Conservation (phyloP, 805 yeast genomes). For the Candida palmyrensis region DNA sequence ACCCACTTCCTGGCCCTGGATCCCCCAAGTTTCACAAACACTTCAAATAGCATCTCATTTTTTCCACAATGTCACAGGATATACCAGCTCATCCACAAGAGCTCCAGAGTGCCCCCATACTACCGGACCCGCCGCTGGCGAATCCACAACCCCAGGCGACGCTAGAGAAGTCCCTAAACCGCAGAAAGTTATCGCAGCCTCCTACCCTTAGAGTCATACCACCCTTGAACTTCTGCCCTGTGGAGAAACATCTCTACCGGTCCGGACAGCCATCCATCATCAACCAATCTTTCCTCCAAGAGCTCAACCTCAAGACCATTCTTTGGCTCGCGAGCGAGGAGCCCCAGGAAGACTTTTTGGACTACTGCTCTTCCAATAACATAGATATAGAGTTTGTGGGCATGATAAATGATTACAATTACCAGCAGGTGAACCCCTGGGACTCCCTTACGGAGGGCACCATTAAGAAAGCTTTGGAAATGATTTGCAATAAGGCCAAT, state of each 20-base stretch:
- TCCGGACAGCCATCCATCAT: conserved; percentile 95
- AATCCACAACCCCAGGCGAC: conserved; percentile 11
- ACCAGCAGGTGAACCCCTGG: conserved; percentile 74
- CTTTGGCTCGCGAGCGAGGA: conserved; percentile 96
- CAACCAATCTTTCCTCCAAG: conserved; percentile 78
- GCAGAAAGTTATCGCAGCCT: conserved; percentile 33
- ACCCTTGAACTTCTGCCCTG: conserved; percentile 93
- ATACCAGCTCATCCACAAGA: conserved; percentile 12
- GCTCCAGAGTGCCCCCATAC: conserved; percentile 17
- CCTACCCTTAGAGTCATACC: conserved; percentile 77
- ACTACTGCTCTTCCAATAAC: conserved; percentile 67
- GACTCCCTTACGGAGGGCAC: conserved; percentile 85
- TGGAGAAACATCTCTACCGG: conserved; percentile 78
- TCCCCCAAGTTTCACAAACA: too few relatives aligned
- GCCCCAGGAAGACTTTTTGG: conserved; percentile 83
- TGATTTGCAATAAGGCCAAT: conserved; percentile 65
- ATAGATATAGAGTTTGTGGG: conserved; percentile 82
- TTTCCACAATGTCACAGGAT: too few relatives aligned
- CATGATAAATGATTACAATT: conserved; percentile 57
- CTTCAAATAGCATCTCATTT: too few relatives aligned
- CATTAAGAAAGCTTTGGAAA: conserved; percentile 71
- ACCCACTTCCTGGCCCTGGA: too few relatives aligned
- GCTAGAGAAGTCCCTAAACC: conserved; percentile 9
- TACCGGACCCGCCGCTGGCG: conserved; percentile 11
- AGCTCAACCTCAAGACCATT: conserved; percentile 70